A percentile compares a stretch with the other conserved stretches of the same genome.
These are phyloP conservation scores for Zarea fungicola DNA, from an alignment of 2,329 filamentous ascomycete genomes.

Conservation along the genomic window DNA sequence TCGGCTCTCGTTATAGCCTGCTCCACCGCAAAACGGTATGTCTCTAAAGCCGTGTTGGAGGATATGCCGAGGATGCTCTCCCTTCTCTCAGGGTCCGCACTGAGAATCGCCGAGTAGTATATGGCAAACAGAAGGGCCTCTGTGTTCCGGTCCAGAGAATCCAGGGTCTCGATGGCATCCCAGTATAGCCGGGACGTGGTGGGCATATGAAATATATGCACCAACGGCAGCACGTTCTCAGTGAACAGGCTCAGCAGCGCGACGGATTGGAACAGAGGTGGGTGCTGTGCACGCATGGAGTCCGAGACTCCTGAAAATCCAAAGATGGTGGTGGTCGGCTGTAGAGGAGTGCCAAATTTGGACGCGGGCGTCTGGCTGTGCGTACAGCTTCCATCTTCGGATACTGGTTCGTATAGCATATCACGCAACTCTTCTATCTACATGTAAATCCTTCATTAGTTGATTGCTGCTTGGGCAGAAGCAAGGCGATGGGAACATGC, in stretches of 20 bases:
- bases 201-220: constrained; percentile 26
- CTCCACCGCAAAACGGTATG: background rate
- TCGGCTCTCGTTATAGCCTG: background rate
- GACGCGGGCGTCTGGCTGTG: too few species aligned
- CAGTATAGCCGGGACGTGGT: constrained; percentile 22
- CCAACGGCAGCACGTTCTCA: constrained; percentile 23
- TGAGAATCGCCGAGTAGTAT: constrained; percentile 11
- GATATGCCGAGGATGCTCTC: background rate
- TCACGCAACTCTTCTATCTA: background rate
- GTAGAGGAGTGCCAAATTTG: too few species aligned
- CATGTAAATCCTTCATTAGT: background rate
- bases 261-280: background rate
- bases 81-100: background rate
- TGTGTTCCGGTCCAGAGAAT: constrained; percentile 16
- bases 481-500: constrained; percentile 17
- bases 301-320: background rate
- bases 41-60: background rate
- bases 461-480: background rate
- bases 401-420: background rate
- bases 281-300: background rate
- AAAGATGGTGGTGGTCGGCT: too few species aligned
- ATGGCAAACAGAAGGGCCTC: constrained; percentile 19
- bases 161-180: constrained; percentile 18
- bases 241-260: constrained; percentile 15
- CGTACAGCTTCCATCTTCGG: background rate